Evolutionary conservation across 139 green algal species (phyloP).

Genomic region (Mychonastes homosphaera): DNA sequence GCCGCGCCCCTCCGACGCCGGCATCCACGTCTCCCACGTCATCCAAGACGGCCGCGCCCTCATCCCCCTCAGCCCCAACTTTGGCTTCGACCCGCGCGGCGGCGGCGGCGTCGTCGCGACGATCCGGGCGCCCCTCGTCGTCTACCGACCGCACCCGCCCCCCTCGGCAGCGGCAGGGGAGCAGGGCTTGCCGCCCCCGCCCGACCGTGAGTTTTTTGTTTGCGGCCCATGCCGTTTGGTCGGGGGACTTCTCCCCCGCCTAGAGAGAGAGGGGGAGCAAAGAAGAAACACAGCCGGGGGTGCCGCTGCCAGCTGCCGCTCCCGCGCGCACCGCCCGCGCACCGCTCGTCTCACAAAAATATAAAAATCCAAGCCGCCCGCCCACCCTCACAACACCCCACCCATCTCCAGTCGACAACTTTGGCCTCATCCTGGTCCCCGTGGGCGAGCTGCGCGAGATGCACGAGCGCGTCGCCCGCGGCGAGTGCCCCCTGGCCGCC

Average conservation of each 20-base stretch:
- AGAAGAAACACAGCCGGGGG: neutral
- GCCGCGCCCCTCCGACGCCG: neutral
- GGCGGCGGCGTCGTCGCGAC: no score
- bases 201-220: neutral
- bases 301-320: neutral
- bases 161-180: no score
- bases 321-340: neutral
- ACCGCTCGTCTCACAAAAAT: neutral
- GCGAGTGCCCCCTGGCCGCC: constrained; percentile 29
- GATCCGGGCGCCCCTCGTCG: no score
- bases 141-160: no score
- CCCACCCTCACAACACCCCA: constrained; percentile 3
- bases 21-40: neutral
- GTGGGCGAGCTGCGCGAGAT: no score
- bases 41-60: constrained; percentile 10
- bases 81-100: constrained; percentile 7
- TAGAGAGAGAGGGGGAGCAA: neutral
- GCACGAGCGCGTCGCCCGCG: constrained; percentile 16
- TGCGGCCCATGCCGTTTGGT: neutral
- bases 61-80: constrained; percentile 10
- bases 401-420: constrained; percentile 13
- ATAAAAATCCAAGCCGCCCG: neutral
- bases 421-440: constrained; percentile 53
- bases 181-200: no score
- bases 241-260: neutral